Evolutionary conservation across 768 basidiomycete genomes (phyloP).

Genomic region (Austroboletus festivus): DNA sequence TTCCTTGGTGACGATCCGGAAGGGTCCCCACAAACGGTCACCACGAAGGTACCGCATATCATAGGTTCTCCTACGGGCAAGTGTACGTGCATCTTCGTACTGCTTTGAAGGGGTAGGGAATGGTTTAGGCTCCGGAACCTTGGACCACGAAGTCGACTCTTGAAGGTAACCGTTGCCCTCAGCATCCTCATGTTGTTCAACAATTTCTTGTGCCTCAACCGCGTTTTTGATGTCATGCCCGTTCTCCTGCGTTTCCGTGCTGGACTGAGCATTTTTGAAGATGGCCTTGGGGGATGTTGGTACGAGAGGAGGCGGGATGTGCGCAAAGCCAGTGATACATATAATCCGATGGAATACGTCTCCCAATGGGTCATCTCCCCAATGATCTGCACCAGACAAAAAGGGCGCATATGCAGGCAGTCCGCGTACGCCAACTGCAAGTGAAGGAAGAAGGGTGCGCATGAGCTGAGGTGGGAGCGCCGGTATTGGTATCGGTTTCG

Average conservation of each 20-base stretch:
- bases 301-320: slow-evolving; percentile 21
- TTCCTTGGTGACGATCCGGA: slow-evolving; percentile 14
- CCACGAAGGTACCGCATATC: slow-evolving; percentile 30
- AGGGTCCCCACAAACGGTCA: slow-evolving; percentile 31
- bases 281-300: not conserved
- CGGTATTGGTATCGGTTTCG: slow-evolving; percentile 13
- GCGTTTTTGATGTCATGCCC: not conserved
- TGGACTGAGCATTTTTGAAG: not conserved
- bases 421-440: slow-evolving; percentile 22
- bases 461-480: slow-evolving; percentile 34
- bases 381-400: slow-evolving; percentile 19
- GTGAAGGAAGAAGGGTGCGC: slow-evolving; percentile 22
- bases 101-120: slow-evolving; percentile 19
- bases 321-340: slow-evolving; percentile 43
- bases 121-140: too few species aligned
- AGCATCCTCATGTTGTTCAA: not conserved
- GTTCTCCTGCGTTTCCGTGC: not conserved
- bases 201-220: not conserved
- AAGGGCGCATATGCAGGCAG: slow-evolving; percentile 8
- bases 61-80: slow-evolving; percentile 29
- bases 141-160: too few species aligned
- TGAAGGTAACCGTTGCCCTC: not conserved
- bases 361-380: slow-evolving; percentile 30
- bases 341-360: slow-evolving; percentile 42
- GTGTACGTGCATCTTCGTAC: slow-evolving; percentile 23